These are phyloP conservation scores for Xylaria sp. DNA, from an alignment of 2,329 filamentous ascomycete species.

Conservation along the genomic window DNA sequence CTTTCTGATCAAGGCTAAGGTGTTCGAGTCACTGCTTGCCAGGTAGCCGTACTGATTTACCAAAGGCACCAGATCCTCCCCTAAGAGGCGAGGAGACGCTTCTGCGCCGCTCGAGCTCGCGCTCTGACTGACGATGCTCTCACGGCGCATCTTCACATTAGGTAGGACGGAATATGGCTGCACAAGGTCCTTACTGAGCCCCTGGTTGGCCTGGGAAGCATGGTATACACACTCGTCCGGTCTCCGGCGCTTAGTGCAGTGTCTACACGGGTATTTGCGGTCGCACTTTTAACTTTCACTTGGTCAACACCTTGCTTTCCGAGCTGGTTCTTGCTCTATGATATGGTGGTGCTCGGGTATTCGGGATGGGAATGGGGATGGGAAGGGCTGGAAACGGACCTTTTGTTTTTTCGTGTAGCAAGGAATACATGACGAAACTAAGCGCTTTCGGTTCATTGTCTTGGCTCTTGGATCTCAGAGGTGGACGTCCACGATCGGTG, in stretches of 20 bases:
- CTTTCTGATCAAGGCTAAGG: conserved; percentile 14
- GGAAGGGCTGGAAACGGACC: neutral
- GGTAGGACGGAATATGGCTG: too few species aligned
- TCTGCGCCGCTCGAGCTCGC: too few species aligned
- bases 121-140: too few species aligned
- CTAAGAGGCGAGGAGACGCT: too few species aligned
- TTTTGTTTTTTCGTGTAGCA: conserved; percentile 26
- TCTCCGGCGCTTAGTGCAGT: conserved; percentile 18
- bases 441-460: conserved; percentile 8
- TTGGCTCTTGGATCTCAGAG: too few species aligned
- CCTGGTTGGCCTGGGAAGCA: neutral
- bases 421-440: conserved; percentile 18
- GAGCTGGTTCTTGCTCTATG: too few species aligned
- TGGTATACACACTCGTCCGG: conserved; percentile 21
- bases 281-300: conserved; percentile 11
- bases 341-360: too few species aligned
- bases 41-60: conserved; percentile 16
- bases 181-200: neutral
- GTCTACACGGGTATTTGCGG: conserved; percentile 20
- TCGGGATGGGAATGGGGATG: neutral
- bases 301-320: too few species aligned
- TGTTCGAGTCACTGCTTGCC: conserved; percentile 17
- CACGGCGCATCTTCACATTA: neutral
- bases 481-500: too few species aligned
- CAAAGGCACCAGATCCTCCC: neutral